Percentiles rank a stretch among this genome's conserved stretches.
Evolutionary conservation across 352 stramenopile species (phyloP).

Genomic region (Phytophthora crassamura): DNA sequence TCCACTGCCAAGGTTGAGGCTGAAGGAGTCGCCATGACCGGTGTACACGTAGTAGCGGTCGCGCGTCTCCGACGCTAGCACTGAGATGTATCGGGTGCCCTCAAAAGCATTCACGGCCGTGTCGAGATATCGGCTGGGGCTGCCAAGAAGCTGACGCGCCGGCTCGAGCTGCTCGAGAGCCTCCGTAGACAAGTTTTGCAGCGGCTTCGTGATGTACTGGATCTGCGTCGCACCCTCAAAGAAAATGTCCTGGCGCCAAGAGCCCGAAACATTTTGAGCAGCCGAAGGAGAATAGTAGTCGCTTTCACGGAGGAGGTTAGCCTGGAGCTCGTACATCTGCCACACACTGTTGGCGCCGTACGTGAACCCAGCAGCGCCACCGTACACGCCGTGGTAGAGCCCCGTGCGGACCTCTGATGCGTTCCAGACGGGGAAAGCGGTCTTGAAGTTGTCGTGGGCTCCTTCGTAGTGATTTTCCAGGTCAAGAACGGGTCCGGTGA

Average conservation of each 20-base stretch:
- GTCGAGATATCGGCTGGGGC: conserved; percentile 8
- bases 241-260: conserved; percentile 30
- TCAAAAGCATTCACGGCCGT: conserved; percentile 20
- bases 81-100: conserved; percentile 31
- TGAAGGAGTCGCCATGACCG: conserved; percentile 29
- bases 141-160: conserved; percentile 20
- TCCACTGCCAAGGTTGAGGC: conserved; percentile 15
- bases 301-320: conserved; percentile 23
- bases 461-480: conserved; percentile 36
- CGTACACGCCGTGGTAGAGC: conserved; percentile 32
- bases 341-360: conserved; percentile 35
- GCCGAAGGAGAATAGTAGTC: conserved; percentile 26
- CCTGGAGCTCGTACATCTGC: conserved; percentile 31
- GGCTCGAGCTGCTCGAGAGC: conserved; percentile 18
- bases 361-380: conserved; percentile 24
- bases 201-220: conserved; percentile 30
- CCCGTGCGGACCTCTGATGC: conserved; percentile 26
- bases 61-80: conserved; percentile 15
- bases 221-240: conserved; percentile 31
- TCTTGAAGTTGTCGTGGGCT: conserved; percentile 26
- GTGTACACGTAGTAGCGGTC: conserved; percentile 31
- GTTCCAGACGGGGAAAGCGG: conserved; percentile 20
- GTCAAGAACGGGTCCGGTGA: conserved; percentile 30
- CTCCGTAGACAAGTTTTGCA: conserved; percentile 14
- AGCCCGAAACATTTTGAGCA: conserved; percentile 23